phyloP scores from a whole-genome alignment of 2,329 filamentous ascomycete genomes.

The Gnomoniopsis smithogilvyi region DNA sequence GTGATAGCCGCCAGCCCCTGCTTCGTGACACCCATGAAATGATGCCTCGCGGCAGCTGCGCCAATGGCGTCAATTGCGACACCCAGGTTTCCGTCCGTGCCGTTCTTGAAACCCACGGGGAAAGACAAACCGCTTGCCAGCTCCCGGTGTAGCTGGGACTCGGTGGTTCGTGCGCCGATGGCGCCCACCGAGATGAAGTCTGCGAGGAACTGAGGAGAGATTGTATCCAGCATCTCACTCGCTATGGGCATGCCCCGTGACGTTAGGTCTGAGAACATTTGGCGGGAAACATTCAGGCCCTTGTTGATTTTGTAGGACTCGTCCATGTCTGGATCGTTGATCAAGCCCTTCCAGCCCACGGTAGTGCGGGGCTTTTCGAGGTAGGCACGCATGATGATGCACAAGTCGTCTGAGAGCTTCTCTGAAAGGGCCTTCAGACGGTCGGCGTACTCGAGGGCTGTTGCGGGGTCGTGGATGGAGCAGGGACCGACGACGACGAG shows the following conservation, averaged over 20 bases:
- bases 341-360: constrained; percentile 97
- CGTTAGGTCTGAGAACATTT: constrained; percentile 91
- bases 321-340: constrained; percentile 98
- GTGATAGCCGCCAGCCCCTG: constrained; percentile 94
- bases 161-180: constrained; percentile 92
- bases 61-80: constrained; percentile 97
- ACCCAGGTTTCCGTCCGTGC: constrained; percentile 85
- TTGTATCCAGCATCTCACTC: constrained; percentile 97
- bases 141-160: constrained; percentile 94
- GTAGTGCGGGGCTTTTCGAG: constrained; percentile 98
- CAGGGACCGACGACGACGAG: constrained; percentile 94
- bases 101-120: constrained; percentile 99
- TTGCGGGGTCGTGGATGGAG: constrained; percentile 91
- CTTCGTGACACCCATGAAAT: constrained; percentile 99
- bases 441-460: constrained; percentile 83
- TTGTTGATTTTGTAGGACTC: constrained; percentile 99
- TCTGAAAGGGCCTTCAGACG: constrained; percentile 74
- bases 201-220: constrained; percentile 95
- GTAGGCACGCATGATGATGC: constrained; percentile 97
- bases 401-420: constrained; percentile 78
- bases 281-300: constrained; percentile 84
- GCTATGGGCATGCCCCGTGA: constrained; percentile 88
- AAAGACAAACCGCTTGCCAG: constrained; percentile 92
- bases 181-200: constrained; percentile 94
- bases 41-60: constrained; percentile 78